Percentiles rank a stretch among this genome's conserved stretches.
Conservation (phyloP, 306 rosid genomes). For the Dryas drummondii region DNA sequence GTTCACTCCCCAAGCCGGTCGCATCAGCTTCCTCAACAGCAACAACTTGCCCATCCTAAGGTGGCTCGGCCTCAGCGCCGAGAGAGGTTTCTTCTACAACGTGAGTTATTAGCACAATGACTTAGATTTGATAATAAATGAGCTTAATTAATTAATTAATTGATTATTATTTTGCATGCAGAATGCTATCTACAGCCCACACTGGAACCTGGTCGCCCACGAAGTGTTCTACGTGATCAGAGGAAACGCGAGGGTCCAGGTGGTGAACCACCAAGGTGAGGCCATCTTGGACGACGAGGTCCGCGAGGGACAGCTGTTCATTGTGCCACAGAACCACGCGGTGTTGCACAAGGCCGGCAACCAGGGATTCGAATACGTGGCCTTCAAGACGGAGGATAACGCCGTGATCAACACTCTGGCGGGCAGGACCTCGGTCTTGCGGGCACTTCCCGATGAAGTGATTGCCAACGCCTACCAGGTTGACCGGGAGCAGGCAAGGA, state of each 20-base stretch:
- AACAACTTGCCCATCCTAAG: constrained; percentile 30
- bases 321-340: constrained; percentile 61
- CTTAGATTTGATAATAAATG: no score
- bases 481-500: constrained; percentile 30
- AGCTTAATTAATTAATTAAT: no score
- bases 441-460: constrained; percentile 47
- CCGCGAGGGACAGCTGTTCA: constrained; percentile 34
- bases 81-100: constrained; percentile 32
- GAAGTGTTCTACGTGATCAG: constrained; percentile 38
- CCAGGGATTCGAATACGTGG: constrained; percentile 43
- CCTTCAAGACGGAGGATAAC: constrained; percentile 57
- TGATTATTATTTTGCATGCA: constrained; percentile 2
- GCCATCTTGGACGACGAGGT: constrained; percentile 41
- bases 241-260: constrained; percentile 52
- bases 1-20: constrained; percentile 34
- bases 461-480: constrained; percentile 25
- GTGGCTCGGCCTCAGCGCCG: constrained; percentile 29
- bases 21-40: constrained; percentile 29
- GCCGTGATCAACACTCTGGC: constrained; percentile 43
- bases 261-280: constrained; percentile 53
- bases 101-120: constrained; percentile 31
- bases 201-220: constrained; percentile 59
- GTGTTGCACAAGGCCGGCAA: constrained; percentile 36
- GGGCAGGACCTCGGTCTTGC: constrained; percentile 31
- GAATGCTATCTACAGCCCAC: constrained; percentile 57